A percentile compares a stretch with the other conserved stretches of the same genome.
phyloP scores from a whole-genome alignment of 257 asterid genomes.

The Oldenlandia corymbosa region DNA sequence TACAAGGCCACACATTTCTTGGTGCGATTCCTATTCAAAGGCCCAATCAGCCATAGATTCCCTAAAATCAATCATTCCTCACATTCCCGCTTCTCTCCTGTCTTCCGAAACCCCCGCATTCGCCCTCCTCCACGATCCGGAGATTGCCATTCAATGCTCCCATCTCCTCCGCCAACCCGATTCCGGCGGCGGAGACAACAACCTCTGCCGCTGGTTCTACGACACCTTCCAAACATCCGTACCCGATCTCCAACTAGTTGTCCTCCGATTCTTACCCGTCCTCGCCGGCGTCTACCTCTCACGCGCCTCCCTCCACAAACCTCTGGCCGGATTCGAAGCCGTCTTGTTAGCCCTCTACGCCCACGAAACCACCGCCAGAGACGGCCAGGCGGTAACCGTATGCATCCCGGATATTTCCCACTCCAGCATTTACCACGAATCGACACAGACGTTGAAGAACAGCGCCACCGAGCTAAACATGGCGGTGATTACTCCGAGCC shows the following conservation, averaged over 20 bases:
- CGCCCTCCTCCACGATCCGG: conserved; percentile 57
- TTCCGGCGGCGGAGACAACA: conserved; percentile 75
- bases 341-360: conserved; percentile 73
- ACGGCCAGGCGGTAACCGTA: conserved; percentile 56
- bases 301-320: conserved; percentile 58
- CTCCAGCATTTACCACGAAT: conserved; percentile 74
- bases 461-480: conserved; percentile 57
- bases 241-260: conserved; percentile 70
- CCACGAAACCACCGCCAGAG: conserved; percentile 54
- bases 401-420: conserved; percentile 65
- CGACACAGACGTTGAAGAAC: conserved; percentile 35
- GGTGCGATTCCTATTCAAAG: conserved; percentile 74
- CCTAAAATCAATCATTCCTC: conserved; percentile 55
- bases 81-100: conserved; percentile 41
- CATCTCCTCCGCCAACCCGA: conserved; percentile 63
- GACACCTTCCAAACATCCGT: conserved; percentile 79
- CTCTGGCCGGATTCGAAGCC: conserved; percentile 80
- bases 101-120: conserved; percentile 64
- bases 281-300: conserved; percentile 77
- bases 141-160: conserved; percentile 46
- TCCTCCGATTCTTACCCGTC: conserved; percentile 71
- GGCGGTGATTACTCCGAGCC: conserved; percentile 49
- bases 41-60: conserved; percentile 50
- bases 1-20: conserved; percentile 34
- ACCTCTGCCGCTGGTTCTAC: conserved; percentile 92